Percentiles rank a stretch among this genome's conserved stretches.
These are phyloP conservation scores for Oenanthe sinensis DNA, from an alignment of 129 eudicot genomes.

Conservation along the genomic window DNA sequence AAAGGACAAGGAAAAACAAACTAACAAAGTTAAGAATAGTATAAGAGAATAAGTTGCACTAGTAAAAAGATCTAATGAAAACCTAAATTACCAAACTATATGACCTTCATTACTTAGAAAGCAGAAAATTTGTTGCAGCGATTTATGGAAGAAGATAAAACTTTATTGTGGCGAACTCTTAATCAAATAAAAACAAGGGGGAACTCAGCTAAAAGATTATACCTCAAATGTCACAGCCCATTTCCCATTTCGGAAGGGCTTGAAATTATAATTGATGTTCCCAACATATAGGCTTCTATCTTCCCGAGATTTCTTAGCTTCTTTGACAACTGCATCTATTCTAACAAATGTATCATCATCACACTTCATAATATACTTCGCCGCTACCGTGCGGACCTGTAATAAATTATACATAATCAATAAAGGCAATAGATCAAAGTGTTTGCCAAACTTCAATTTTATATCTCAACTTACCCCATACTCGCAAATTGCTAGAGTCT, in stretches of 20 bases:
- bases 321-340: conserved; percentile 6
- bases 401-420: background rate
- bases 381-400: conserved; percentile 6
- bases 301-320: background rate
- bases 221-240: conserved; percentile 29
- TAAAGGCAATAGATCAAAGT: background rate
- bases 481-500: conserved; percentile 23
- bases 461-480: conserved; percentile 9
- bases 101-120: background rate
- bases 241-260: conserved; percentile 35
- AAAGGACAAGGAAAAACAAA: background rate
- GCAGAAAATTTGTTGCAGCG: background rate
- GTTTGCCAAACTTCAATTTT: background rate
- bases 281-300: conserved; percentile 25
- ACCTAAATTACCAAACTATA: background rate
- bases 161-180: too few relatives aligned
- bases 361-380: conserved; percentile 9
- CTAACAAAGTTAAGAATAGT: background rate
- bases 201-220: background rate
- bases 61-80: background rate
- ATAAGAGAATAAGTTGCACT: background rate
- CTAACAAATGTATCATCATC: conserved; percentile 35
- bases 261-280: conserved; percentile 38
- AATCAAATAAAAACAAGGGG: background rate
- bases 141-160: background rate